phyloP scores from a whole-genome alignment of 1,284 basidiomycete species.

The Papiliotrema nemorosa region DNA sequence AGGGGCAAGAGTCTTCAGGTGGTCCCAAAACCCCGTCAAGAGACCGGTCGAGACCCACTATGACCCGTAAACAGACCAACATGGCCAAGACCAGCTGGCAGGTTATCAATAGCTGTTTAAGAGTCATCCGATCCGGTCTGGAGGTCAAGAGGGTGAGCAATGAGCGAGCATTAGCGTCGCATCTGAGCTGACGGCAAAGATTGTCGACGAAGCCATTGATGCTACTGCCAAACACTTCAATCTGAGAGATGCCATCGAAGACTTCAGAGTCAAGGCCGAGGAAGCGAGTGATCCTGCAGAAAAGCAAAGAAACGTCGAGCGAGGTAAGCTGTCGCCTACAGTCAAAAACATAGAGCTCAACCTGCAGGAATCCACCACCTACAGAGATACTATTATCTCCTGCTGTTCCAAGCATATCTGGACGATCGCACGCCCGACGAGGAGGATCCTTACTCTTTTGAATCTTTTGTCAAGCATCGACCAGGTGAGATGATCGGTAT shows the following conservation, averaged over 20 bases:
- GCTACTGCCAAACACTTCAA: conserved; percentile 81
- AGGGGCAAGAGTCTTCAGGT: not conserved
- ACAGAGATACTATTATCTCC: conserved; percentile 81
- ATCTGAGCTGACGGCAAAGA: conserved; percentile 28
- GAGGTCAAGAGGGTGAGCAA: conserved; percentile 65
- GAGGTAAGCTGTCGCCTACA: conserved; percentile 53
- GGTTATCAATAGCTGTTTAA: conserved; percentile 70
- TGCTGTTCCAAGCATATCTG: conserved; percentile 92
- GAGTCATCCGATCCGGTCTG: conserved; percentile 87
- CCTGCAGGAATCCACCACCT: conserved; percentile 69
- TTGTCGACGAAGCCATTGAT: conserved; percentile 89
- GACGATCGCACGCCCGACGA: conserved; percentile 79
- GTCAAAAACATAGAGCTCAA: conserved; percentile 10
- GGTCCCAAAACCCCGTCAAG: conserved; percentile 10
- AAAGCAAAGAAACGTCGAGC: conserved; percentile 63
- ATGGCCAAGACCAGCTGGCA: conserved; percentile 52
- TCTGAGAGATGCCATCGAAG: conserved; percentile 81
- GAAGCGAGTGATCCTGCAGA: conserved; percentile 68
- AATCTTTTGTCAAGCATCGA: conserved; percentile 71
- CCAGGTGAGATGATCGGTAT: conserved; percentile 67
- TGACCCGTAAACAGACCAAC: conserved; percentile 7
- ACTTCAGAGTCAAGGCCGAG: conserved; percentile 62
- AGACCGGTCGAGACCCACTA: conserved; percentile 5
- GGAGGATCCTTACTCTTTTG: conserved; percentile 70
- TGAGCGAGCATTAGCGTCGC: not conserved